Evolutionary conservation across 352 stramenopile genomes (phyloP), one percentile per base, ranked within the genome.

Genomic region (Paralagenidium karlingii): DNA sequence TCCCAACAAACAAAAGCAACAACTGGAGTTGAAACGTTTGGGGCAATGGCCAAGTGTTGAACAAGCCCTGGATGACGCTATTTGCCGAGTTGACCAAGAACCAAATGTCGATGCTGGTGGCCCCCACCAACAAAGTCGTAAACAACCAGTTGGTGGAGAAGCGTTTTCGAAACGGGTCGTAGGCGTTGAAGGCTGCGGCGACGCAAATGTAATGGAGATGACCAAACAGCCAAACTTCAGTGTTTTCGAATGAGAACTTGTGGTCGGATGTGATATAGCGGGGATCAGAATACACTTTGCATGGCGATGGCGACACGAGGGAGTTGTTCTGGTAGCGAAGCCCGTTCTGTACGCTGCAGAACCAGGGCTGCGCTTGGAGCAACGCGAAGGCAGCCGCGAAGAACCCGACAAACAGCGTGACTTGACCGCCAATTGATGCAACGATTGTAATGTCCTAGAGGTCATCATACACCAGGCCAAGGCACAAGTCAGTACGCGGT

Each of bases 141-240:
- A 58, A 75, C n/a, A 51, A 42, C 24, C 34, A 42, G 39, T 78
- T 69, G 10, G 53, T 70, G 50, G 66, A 76, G 34, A 76, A 60
- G 15, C 59, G 51, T 18, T 60, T 49, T 26, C 65, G 65, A 43
- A 71, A 82, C 0, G 51, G 44, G 41, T 77, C 65, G 27, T 69
- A 60, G 30, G 75, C 34, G 38, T 80, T 67, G 42, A 82, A 76
- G 9, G 65, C 68, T 0, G 63, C 54, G 1, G 65, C 65, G 13
- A 82, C 60, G 5, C 54, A 55, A 24, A 71, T 53, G 42, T 76
- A 82, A 12, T 54, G 48, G 48, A 78, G 25, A 40, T 79, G 68
- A 8, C 57, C 58, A 39, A 73, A 82, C 25, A 82, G 50, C 65
- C 63, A 80, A 18, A 68, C 57, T n/a, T 38, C 55, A 10, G 68